A percentile compares a stretch with the other conserved stretches of the same genome.
Conservation (phyloP, 148 eudicot species). For the Vaccinium darrowii region DNA sequence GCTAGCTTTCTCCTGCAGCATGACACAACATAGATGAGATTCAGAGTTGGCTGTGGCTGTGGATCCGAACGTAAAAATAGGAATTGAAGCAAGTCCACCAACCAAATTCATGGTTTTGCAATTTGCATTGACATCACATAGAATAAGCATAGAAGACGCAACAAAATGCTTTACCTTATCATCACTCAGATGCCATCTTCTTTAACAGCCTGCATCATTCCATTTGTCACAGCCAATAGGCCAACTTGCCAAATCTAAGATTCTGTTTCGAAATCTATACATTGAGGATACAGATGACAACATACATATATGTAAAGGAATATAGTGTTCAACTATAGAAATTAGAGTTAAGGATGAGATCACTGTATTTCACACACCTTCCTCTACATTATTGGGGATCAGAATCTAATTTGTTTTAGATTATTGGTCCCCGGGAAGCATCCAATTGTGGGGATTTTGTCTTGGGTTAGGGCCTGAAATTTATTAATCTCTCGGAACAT, state of each 20-base stretch:
- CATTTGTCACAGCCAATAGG: not conserved
- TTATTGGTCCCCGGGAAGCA: not conserved
- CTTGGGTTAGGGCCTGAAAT: not conserved
- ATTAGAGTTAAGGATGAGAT: not conserved
- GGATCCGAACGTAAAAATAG: not conserved
- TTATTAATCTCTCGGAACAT: not conserved
- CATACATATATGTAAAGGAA: not conserved
- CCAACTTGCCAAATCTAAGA: not conserved
- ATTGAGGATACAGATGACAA: not conserved
- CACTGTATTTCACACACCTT: not conserved
- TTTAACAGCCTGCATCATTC: not conserved
- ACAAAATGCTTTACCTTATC: not conserved
- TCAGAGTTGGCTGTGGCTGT: not conserved
- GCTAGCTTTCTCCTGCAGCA: constrained; percentile 1
- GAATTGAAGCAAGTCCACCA: not conserved
- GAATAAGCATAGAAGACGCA: not conserved
- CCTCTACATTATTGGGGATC: not conserved
- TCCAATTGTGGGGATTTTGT: not conserved
- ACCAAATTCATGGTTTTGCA: not conserved
- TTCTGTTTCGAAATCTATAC: not conserved
- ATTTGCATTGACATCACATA: not conserved
- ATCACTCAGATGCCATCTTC: constrained; percentile 1
- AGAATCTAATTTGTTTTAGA: not conserved
- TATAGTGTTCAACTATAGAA: not conserved
- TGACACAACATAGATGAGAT: not conserved